Conservation (phyloP, 495 filamentous ascomycete species). For the Penicillium steckii region DNA sequence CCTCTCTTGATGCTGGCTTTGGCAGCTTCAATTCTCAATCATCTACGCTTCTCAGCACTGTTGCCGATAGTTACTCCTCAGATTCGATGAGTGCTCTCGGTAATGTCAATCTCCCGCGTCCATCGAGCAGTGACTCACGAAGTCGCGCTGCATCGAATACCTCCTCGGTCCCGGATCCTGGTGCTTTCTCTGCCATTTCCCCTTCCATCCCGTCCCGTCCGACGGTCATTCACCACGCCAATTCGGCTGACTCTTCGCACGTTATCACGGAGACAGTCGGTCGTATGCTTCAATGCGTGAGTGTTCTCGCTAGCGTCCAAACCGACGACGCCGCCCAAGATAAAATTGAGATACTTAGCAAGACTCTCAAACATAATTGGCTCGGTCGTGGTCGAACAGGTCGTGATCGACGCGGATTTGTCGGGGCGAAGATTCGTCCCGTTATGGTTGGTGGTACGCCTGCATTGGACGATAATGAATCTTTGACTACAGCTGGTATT, state of each 20-base stretch:
- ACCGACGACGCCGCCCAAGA: slow-evolving; percentile 69
- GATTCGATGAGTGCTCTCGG: slow-evolving; percentile 44
- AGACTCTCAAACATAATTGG: slow-evolving; percentile 94
- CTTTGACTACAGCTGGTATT: slow-evolving; percentile 27
- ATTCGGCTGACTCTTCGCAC: slow-evolving; percentile 64
- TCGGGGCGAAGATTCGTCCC: slow-evolving; percentile 60
- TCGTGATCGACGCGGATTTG: slow-evolving; percentile 84
- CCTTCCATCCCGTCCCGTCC: slow-evolving; percentile 34
- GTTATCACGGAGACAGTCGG: slow-evolving; percentile 88
- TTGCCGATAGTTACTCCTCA: slow-evolving; percentile 49
- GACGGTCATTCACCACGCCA: slow-evolving; percentile 38
- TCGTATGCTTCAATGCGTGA: slow-evolving; percentile 94
- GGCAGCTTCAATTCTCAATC: slow-evolving; percentile 74
- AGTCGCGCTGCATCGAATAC: slow-evolving; percentile 85
- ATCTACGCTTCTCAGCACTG: slow-evolving; percentile 62
- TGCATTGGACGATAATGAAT: slow-evolving; percentile 23
- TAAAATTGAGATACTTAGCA: slow-evolving; percentile 78
- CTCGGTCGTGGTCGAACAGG: slow-evolving; percentile 87
- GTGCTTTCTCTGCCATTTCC: slow-evolving; percentile 53
- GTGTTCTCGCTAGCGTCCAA: slow-evolving; percentile 77
- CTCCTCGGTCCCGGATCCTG: slow-evolving; percentile 54
- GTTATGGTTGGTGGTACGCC: slow-evolving; percentile 30
- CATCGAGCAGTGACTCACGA: slow-evolving; percentile 47
- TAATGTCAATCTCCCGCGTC: slow-evolving; percentile 29
- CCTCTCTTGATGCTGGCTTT: slow-evolving; percentile 66